Conservation (phyloP, 2,329 filamentous ascomycete genomes). For the Tympanopsis confertula region DNA sequence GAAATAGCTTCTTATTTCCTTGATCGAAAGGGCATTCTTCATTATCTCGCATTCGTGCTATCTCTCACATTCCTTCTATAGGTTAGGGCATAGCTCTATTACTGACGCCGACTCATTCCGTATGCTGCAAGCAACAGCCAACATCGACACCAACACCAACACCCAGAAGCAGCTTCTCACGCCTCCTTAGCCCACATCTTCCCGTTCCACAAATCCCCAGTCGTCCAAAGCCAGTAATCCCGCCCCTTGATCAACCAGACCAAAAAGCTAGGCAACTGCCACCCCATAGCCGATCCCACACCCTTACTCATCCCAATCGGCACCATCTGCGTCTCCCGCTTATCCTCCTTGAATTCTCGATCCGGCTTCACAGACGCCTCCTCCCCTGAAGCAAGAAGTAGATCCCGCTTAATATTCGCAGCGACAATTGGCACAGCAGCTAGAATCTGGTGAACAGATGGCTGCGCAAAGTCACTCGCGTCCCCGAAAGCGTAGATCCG, state of each 20-base stretch:
- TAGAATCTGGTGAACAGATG: constrained; percentile 28
- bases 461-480: constrained; percentile 22
- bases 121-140: too few species aligned
- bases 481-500: constrained; percentile 35
- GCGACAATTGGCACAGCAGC: constrained; percentile 27
- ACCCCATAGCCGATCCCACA: constrained; percentile 30
- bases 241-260: constrained; percentile 37
- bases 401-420: constrained; percentile 34
- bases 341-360: constrained; percentile 26
- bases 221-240: constrained; percentile 39
- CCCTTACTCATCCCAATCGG: constrained; percentile 31
- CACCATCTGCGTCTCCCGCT: constrained; percentile 30
- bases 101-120: too few species aligned
- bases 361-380: constrained; percentile 12
- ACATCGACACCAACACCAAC: too few species aligned
- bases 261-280: constrained; percentile 25
- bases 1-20: too few species aligned
- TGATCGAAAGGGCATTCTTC: too few species aligned
- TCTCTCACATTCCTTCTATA: too few species aligned
- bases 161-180: too few species aligned
- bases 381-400: constrained; percentile 22
- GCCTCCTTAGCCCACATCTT: constrained; percentile 36
- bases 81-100: too few species aligned
- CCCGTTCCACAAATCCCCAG: constrained; percentile 32
- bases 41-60: too few species aligned